These are phyloP conservation scores for Chaetoceros tenuissimus DNA, from an alignment of 108 stramenopile genomes.

Conservation along the genomic window DNA sequence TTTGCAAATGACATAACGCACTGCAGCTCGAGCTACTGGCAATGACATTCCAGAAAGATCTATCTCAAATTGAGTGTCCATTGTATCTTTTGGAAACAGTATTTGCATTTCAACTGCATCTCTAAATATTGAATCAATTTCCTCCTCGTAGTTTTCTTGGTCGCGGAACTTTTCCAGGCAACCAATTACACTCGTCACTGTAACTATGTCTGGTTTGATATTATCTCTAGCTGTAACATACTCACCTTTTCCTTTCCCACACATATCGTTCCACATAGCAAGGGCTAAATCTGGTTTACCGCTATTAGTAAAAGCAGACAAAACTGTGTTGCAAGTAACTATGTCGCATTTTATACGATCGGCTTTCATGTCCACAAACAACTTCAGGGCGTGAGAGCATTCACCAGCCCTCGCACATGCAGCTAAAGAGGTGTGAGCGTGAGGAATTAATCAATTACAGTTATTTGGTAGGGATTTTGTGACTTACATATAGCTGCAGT, in stretches of 20 bases:
- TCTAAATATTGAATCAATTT: constrained; percentile 50
- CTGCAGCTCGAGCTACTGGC: constrained; percentile 64
- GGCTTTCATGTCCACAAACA: constrained; percentile 63
- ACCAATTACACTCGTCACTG: constrained; percentile 63
- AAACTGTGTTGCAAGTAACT: constrained; percentile 71
- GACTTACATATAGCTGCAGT: constrained; percentile 52
- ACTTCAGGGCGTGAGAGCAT: constrained; percentile 42
- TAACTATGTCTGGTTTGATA: constrained; percentile 66
- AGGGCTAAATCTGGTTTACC: constrained; percentile 29
- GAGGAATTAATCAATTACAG: constrained; percentile 3
- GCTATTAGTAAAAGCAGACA: constrained; percentile 58
- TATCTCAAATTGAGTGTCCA: constrained; percentile 57
- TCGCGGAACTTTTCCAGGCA: constrained; percentile 39
- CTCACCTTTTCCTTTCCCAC: constrained; percentile 14
- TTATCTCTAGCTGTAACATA: constrained; percentile 9
- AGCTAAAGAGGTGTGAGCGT: constrained; percentile 5
- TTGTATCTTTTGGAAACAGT: constrained; percentile 31
- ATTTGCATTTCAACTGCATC: constrained; percentile 61
- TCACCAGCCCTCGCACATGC: constrained; percentile 54
- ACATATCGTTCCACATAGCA: constrained; percentile 66
- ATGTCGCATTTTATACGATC: constrained; percentile 44
- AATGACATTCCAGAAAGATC: constrained; percentile 66
- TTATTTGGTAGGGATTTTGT: neutral
- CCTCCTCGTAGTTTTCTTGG: constrained; percentile 13
- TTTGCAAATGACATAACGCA: constrained; percentile 42